Conservation (phyloP, 495 filamentous ascomycete species). For the Cryomyces minteri region DNA sequence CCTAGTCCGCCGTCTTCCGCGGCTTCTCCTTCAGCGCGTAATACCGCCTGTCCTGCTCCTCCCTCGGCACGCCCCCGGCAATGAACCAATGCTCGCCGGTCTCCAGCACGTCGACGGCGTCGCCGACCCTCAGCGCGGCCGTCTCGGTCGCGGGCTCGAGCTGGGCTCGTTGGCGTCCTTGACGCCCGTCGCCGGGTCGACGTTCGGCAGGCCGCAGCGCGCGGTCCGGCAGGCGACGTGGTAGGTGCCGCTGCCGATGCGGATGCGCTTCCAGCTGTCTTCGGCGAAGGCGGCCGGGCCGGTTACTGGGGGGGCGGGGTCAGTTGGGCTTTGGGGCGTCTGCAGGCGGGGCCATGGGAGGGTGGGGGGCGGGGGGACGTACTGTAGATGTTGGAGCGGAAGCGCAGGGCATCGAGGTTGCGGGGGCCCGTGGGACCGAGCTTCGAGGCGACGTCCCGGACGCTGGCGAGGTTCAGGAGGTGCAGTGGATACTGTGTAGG, state of each 20-base stretch:
- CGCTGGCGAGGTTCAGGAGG: conserved; percentile 54
- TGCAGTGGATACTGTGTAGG: conserved; percentile 56
- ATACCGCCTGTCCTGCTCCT: too few relatives aligned
- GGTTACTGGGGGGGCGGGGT: conserved; percentile 19
- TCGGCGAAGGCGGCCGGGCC: conserved; percentile 48
- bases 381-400: conserved; percentile 73
- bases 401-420: conserved; percentile 51
- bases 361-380: conserved; percentile 6
- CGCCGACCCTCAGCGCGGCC: conserved; percentile 35
- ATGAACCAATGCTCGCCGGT: conserved; percentile 32
- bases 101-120: conserved; percentile 39
- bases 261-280: conserved; percentile 60
- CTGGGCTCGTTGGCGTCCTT: conserved; percentile 58
- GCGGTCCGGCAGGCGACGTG: conserved; percentile 52
- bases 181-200: conserved; percentile 54
- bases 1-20: too few relatives aligned
- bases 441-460: conserved; percentile 35
- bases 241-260: conserved; percentile 31
- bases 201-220: conserved; percentile 71
- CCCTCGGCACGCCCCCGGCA: too few relatives aligned
- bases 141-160: conserved; percentile 40
- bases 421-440: conserved; percentile 10
- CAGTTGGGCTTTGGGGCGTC: background rate
- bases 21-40: too few relatives aligned
- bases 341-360: too few relatives aligned